Evolutionary conservation across 345 rosid species (phyloP).

Genomic region (Bruguiera sexangula): DNA sequence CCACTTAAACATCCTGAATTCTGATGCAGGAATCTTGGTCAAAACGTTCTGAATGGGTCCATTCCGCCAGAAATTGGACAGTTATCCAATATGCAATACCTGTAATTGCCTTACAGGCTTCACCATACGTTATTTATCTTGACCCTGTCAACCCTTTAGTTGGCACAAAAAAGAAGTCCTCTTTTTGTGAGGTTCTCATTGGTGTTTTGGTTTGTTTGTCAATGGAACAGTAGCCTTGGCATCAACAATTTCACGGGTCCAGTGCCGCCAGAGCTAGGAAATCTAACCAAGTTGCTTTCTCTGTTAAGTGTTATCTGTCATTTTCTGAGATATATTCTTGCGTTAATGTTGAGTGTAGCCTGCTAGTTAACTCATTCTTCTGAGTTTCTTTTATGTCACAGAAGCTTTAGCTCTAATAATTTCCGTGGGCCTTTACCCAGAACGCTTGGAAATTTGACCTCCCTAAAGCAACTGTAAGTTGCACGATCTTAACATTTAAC

Average conservation of each 20-base stretch:
- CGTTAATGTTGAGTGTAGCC: not conserved
- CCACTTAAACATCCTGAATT: constrained; percentile 6
- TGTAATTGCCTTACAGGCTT: constrained; percentile 34
- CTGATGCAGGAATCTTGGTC: constrained; percentile 47
- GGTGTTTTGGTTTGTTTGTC: constrained; percentile 17
- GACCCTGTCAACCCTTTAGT: not conserved
- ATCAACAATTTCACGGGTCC: constrained; percentile 54
- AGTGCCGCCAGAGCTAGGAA: constrained; percentile 54
- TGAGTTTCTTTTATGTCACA: constrained; percentile 17
- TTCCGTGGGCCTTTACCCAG: constrained; percentile 45
- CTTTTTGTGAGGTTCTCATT: constrained; percentile 7
- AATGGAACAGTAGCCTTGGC: constrained; percentile 49
- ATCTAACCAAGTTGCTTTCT: constrained; percentile 44
- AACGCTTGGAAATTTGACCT: constrained; percentile 44
- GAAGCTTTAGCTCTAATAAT: constrained; percentile 59
- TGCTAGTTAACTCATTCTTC: not conserved
- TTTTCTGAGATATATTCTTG: not conserved
- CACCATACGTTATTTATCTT: not conserved
- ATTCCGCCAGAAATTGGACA: constrained; percentile 46
- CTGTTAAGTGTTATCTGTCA: constrained; percentile 38
- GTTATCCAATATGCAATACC: constrained; percentile 47
- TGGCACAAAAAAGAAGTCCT: not conserved
- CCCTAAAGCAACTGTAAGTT: constrained; percentile 51
- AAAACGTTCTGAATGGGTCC: constrained; percentile 47
- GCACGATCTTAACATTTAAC: not conserved